Conservation (phyloP, 345 rosid genomes). For the Dovyalis caffra region DNA sequence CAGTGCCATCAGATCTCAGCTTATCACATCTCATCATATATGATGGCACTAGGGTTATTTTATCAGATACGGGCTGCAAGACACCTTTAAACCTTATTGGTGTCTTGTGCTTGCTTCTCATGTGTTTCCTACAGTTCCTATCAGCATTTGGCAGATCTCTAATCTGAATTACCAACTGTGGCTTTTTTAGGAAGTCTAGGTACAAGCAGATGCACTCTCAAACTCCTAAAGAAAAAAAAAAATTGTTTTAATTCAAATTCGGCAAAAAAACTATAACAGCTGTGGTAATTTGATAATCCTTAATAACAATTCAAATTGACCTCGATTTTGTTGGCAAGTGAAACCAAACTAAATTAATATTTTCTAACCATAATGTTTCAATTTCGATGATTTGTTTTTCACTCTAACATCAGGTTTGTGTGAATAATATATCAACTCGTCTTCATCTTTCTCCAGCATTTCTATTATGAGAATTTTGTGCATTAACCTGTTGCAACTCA, state of each 20-base stretch:
- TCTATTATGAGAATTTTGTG: neutral
- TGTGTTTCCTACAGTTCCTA: neutral
- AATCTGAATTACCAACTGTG: neutral
- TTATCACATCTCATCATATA: neutral
- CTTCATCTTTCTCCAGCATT: neutral
- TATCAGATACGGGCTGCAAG: neutral
- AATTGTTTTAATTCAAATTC: neutral
- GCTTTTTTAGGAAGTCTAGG: neutral
- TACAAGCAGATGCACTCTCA: neutral
- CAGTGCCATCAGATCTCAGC: neutral
- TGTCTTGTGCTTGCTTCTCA: neutral
- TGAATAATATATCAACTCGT: neutral
- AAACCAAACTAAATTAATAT: neutral
- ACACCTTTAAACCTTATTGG: neutral
- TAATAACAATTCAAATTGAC: neutral
- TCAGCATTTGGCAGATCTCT: neutral
- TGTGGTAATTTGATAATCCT: neutral
- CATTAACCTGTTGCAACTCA: slow-evolving; percentile 14
- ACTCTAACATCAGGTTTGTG: neutral
- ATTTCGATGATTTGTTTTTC: neutral
- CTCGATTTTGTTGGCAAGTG: neutral
- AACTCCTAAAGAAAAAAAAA: neutral
- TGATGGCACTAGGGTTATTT: neutral
- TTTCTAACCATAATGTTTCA: neutral
- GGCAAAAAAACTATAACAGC: neutral